phyloP scores from a whole-genome alignment of 371 early-diverging fungal genomes.

The Sporodiniella umbellata region DNA sequence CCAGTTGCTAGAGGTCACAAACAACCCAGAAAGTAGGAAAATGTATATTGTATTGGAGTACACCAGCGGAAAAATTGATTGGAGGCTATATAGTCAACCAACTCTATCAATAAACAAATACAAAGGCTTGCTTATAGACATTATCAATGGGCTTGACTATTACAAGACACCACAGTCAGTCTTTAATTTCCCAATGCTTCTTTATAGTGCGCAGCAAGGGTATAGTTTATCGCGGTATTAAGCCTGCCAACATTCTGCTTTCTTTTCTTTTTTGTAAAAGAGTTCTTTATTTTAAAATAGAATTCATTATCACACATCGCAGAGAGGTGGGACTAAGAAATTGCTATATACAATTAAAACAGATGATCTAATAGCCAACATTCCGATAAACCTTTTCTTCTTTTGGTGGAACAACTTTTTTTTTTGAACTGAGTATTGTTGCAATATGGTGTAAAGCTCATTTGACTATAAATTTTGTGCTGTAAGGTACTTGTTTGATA shows the following conservation, averaged over 20 bases:
- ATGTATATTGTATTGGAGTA: constrained; percentile 89
- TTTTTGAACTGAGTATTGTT: no score
- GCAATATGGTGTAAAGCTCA: no score
- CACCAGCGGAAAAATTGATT: constrained; percentile 88
- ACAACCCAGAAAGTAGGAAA: constrained; percentile 86
- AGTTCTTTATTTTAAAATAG: no score
- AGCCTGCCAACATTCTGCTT: constrained; percentile 91
- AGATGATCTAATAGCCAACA: no score
- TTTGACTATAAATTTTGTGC: no score
- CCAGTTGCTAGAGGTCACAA: constrained; percentile 87
- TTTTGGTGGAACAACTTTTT: no score
- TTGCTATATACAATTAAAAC: no score
- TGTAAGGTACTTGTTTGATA: no score
- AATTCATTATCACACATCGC: no score
- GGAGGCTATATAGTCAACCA: constrained; percentile 80
- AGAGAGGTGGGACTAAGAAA: no score
- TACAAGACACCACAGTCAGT: constrained; percentile 38
- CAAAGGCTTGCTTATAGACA: constrained; percentile 83
- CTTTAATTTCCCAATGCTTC: neutral
- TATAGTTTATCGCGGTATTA: constrained; percentile 94
- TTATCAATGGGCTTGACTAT: constrained; percentile 91
- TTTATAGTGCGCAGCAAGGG: constrained; percentile 83
- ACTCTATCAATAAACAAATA: constrained; percentile 62
- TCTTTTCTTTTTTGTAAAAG: no score
- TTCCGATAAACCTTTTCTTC: no score